Percentiles rank a stretch among this genome's conserved stretches.
Conservation (phyloP, 176 grass and related monocot genomes). For the Triticum timopheevii region DNA sequence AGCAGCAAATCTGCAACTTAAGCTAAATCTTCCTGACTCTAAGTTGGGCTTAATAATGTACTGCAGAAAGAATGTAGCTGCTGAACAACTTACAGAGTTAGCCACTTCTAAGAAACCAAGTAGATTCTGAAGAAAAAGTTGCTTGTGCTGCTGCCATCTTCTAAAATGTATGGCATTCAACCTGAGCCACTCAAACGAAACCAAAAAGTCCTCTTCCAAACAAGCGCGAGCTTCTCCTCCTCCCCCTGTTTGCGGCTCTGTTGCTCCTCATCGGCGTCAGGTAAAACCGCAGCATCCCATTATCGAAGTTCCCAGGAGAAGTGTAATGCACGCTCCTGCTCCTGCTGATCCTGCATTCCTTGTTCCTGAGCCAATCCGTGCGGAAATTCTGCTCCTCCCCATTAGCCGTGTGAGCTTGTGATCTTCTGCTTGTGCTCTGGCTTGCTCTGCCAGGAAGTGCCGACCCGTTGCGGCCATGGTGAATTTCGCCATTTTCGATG, state of each 20-base stretch:
- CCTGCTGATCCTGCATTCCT: conserved; percentile 66
- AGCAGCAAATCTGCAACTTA: conserved; percentile 52
- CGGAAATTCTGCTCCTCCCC: conserved; percentile 36
- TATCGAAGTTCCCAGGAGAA: conserved; percentile 82
- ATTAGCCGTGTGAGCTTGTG: conserved; percentile 34
- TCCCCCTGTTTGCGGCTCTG: conserved; percentile 52
- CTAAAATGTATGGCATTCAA: conserved; percentile 45
- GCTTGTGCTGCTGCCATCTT: conserved; percentile 59
- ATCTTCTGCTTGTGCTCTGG: conserved; percentile 6
- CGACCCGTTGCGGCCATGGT: conserved; percentile 20
- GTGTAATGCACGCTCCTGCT: conserved; percentile 96
- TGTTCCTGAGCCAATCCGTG: conserved; percentile 55
- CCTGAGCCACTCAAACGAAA: conserved; percentile 54
- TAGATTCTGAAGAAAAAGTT: conserved; percentile 27
- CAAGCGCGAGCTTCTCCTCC: conserved; percentile 63
- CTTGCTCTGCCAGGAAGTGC: conserved; percentile 29
- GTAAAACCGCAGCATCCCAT: conserved; percentile 90
- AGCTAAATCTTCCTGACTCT: conserved; percentile 24
- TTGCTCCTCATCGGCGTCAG: conserved; percentile 89
- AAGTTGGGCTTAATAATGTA: conserved; percentile 15
- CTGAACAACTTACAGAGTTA: conserved; percentile 30
- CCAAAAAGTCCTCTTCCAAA: conserved; percentile 72
- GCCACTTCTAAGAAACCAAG: conserved; percentile 40
- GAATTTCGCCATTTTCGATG: conserved; percentile 22
- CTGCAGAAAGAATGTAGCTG: conserved; percentile 26